Percentiles rank a stretch among this genome's conserved stretches.
phyloP scores from a whole-genome alignment of 805 yeast genomes.

The Wickerhamiella azymoides region DNA sequence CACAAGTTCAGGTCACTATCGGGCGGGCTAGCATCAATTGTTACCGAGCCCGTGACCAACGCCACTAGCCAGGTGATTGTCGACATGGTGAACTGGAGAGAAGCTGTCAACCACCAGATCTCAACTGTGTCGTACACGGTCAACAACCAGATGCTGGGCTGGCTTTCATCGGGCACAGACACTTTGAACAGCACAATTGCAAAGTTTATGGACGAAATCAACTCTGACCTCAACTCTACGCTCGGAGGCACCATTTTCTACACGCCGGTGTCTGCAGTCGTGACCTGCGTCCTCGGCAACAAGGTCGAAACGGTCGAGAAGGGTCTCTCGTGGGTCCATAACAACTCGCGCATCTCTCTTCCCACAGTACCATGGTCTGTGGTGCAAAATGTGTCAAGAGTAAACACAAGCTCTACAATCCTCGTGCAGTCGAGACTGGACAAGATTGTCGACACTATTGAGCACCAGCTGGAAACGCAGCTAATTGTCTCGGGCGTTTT shows the following conservation, averaged over 20 bases:
- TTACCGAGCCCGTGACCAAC: conserved; percentile 11
- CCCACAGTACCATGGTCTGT: conserved; percentile 28
- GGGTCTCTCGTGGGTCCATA: conserved; percentile 69
- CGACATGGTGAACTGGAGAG: conserved; percentile 33
- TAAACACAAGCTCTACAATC: not conserved
- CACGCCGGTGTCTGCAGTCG: conserved; percentile 47
- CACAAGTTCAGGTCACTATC: conserved; percentile 9
- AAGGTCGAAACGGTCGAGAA: conserved; percentile 51
- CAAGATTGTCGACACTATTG: not conserved
- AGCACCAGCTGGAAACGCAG: conserved; percentile 11
- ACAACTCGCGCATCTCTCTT: conserved; percentile 42
- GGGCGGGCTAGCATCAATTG: conserved; percentile 7
- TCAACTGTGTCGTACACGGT: conserved; percentile 34
- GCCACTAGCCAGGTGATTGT: conserved; percentile 13
- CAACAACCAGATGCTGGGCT: conserved; percentile 54
- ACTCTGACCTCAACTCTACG: conserved; percentile 39
- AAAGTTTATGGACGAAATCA: conserved; percentile 44
- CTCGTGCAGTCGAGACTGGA: not conserved
- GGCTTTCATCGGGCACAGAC: conserved; percentile 44
- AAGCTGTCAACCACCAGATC: conserved; percentile 43
- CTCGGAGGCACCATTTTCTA: conserved; percentile 61
- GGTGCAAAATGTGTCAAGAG: not conserved
- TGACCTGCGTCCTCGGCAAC: conserved; percentile 66
- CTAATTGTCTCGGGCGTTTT: conserved; percentile 12
- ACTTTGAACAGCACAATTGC: conserved; percentile 48